Evolutionary conservation across 805 yeast species (phyloP), one percentile per base, ranked within the genome.

Genomic region (Hanseniaspora jakobsenii): DNA sequence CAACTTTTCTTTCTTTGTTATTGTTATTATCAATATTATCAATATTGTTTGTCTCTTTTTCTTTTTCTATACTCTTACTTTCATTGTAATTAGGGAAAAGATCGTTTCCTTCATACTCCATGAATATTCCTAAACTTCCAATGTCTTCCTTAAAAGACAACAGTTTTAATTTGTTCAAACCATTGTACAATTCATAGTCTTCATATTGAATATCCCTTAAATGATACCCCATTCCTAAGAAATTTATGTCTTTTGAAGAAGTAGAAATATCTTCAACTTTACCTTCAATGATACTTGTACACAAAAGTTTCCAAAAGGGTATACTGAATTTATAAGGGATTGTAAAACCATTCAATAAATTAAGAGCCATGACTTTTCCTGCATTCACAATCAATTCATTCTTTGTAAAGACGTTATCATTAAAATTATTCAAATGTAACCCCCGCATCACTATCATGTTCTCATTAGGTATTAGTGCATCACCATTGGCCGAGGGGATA

Each of bases 61-160:
- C n/a, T n/a, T n/a, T n/a, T n/a, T n/a, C n/a, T n/a, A n/a, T n/a
- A n/a, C n/a, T n/a, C n/a, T n/a, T n/a, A n/a, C n/a, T n/a, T n/a
- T n/a, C n/a, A n/a, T n/a, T n/a, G n/a, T n/a, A n/a, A n/a, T n/a
- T n/a, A n/a, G n/a, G n/a, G n/a, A n/a, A n/a, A n/a, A n/a, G n/a
- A n/a, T 66, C 70, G 3, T 71, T 51, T 8, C 58, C 62, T 49
- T 76, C 81, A 1, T 77, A 63, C 2, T 82, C 75, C 58, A 89
- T 91, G 14, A 69, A 73, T 31, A 91, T 59, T 31, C 76, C 86
- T 13, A 64, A 62, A 1, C 55, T 44, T 2, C 68, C 72, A 2
- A 89, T 51, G 36, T 78, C 85, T 1, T 67, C 68, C 3, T n/a
- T n/a, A n/a, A n/a, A n/a, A n/a, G n/a, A n/a, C n/a, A n/a, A n/a